Evolutionary conservation across 441 rosid genomes (phyloP), one percentile per base, ranked within the genome.

Genomic region (Adansonia rubrostipa): DNA sequence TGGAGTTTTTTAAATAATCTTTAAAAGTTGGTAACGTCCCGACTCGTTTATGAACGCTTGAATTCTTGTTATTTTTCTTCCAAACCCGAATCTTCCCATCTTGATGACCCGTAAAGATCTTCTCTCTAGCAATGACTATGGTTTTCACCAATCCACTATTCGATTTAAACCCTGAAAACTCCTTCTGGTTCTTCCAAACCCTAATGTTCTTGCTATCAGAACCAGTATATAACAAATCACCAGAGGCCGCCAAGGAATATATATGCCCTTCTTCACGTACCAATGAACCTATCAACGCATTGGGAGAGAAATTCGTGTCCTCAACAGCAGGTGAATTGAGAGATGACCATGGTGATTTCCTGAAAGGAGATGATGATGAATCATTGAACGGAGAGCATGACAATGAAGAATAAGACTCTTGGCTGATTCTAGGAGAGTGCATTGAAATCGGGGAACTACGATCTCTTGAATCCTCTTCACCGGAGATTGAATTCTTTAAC

Each of bases 201-300:
- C 99, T 77, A 1, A 95, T 92, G 85, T 93, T 95, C 80, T 95
- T 95, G 84, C 93, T 87, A 74, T 91, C 98, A 0, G 98, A 95
- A 3, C 99, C 99, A 0, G 99, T 91, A 80, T 95, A 95, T 17
- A 92, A 57, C 11, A 95, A 54, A 48, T 91, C 94, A 0, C 94
- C 93, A 0, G 88, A 79, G 0, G 94, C 91, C 1, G 97, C 97
- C 64, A 95, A 68, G 0, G 99, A 92, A 75, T 90, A 93, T 22
- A 93, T 90, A 72, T 95, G 97, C 1, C 98, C 99, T 75, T 93
- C 93, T 81, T 95, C 96, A 0, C 99, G 93, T 5, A 94, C 88
- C 15, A 94, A 82, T 7, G 97, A 94, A 1, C 97, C 92, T 76
- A 94, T 74, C n/a, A 94, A 88, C 14, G 85, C 82, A n/a, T 88